Base-by-base conservation (phyloP, 1,284 basidiomycete species). In the Ganoderma boninense region DNA sequence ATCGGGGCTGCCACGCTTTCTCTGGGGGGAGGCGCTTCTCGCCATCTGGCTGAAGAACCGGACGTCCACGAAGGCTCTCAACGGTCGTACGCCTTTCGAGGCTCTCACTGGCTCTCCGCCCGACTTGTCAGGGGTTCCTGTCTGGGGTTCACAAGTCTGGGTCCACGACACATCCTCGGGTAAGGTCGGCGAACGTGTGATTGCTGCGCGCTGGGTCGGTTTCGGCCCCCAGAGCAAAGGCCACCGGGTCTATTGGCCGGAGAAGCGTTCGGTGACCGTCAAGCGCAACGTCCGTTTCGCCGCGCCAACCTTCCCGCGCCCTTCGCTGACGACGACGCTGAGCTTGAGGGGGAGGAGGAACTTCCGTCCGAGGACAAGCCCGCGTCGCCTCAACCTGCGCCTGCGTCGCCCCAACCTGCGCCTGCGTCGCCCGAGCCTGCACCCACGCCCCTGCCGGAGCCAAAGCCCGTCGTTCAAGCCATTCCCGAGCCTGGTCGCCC, bases 171-270 rank as follows among this genome's bases (percentile, higher is more conserved):
- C 2, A 4, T 32, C 29, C 29, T n/a, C n/a, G n/a, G n/a, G n/a
- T n/a, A n/a, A n/a, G 29, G 2, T 32, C 2, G 29, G 29, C 29
- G 4, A 32, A 32, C 4, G 4, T 4, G 29, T 4, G 2, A 32
- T 32, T 4, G 29, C 29, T 4, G 77, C 67, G 0, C 61, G 71
- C 0, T 80, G 78, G 79, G 66, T 80, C 6, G 79, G 79, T 32
- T 32, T 32, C 29, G 29, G 4, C 29, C 2, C 29, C 2, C 29
- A 32, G 29, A 32, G 29, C 29, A 32, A 32, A 4, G 29, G 29
- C 2, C 29, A 32, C 29, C 4, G 29, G 2, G 4, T 32, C 2
- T 32, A 32, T 4, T 32, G 29, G 29, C 29, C 4, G 29, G 29
- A 32, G 29, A 2, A 4, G 4, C 29, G 29, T 32, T 2, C 29